A percentile compares a stretch with the other conserved stretches of the same genome.
Evolutionary conservation across 2,329 filamentous ascomycete species (phyloP).

Genomic region (Triangularia verruculosa): DNA sequence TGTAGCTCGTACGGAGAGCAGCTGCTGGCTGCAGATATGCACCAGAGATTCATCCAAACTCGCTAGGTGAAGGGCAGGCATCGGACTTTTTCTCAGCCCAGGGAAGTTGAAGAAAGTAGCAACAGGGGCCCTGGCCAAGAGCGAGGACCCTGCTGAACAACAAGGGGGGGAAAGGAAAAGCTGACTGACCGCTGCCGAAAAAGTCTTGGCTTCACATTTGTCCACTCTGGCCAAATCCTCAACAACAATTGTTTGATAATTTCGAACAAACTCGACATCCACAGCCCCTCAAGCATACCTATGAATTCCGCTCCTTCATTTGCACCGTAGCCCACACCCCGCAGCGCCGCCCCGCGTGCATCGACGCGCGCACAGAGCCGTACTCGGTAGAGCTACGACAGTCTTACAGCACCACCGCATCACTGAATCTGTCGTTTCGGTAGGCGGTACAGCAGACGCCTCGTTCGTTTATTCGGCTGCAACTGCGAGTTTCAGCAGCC

Average conservation of each 20-base stretch:
- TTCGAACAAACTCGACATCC: neutral
- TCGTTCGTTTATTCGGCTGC: neutral
- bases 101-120: neutral
- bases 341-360: neutral
- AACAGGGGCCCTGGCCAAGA: neutral
- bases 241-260: slow-evolving; percentile 4
- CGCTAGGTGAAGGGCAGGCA: neutral
- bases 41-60: neutral
- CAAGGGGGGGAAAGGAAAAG: neutral
- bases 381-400: neutral
- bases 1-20: neutral
- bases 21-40: neutral
- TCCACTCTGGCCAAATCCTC: slow-evolving; percentile 13
- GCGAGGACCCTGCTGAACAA: slow-evolving; percentile 9
- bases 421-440: slow-evolving; percentile 6
- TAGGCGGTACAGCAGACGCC: slow-evolving; percentile 2
- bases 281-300: neutral
- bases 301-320: neutral
- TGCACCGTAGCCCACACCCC: neutral
- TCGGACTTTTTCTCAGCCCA: neutral
- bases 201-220: slow-evolving; percentile 13
- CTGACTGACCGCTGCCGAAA: slow-evolving; percentile 5
- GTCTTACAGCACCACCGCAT: neutral
- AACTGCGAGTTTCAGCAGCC: slow-evolving; percentile 1
- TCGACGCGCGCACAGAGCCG: neutral